phyloP scores from a whole-genome alignment of 495 filamentous ascomycete genomes.

The Aspergillus bridgeri region DNA sequence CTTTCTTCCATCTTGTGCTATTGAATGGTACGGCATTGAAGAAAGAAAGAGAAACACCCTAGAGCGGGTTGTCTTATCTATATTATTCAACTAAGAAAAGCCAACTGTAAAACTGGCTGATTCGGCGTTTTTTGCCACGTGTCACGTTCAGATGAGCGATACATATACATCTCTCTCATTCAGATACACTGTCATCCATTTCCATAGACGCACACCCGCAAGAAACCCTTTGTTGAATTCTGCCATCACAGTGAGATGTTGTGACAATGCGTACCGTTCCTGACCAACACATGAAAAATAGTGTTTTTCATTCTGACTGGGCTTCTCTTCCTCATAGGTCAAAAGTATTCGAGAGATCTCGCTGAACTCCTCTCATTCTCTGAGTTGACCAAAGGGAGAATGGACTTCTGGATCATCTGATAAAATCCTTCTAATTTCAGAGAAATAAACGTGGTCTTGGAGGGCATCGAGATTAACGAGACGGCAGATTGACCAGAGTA shows the following conservation, averaged over 20 bases:
- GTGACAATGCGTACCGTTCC: neutral
- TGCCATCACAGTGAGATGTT: neutral
- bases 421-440: neutral
- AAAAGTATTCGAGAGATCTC: neutral
- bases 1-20: no score
- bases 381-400: neutral
- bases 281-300: constrained; percentile 1
- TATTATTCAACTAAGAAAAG: no score
- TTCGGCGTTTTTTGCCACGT: neutral
- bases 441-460: neutral
- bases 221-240: neutral
- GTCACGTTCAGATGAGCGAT: no score
- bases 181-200: neutral
- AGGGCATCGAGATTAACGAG: constrained; percentile 1
- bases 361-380: neutral
- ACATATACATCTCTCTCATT: constrained; percentile 1
- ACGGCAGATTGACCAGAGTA: neutral
- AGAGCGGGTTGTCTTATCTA: no score
- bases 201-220: neutral
- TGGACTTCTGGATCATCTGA: neutral
- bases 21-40: no score
- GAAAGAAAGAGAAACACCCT: no score
- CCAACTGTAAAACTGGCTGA: no score
- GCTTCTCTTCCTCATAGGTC: neutral
- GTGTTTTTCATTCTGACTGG: neutral